Percentiles rank a stretch among this genome's conserved stretches.
Conservation (phyloP, 225 moss, liverwort and hornwort genomes). For the Polytrichum formosum region DNA sequence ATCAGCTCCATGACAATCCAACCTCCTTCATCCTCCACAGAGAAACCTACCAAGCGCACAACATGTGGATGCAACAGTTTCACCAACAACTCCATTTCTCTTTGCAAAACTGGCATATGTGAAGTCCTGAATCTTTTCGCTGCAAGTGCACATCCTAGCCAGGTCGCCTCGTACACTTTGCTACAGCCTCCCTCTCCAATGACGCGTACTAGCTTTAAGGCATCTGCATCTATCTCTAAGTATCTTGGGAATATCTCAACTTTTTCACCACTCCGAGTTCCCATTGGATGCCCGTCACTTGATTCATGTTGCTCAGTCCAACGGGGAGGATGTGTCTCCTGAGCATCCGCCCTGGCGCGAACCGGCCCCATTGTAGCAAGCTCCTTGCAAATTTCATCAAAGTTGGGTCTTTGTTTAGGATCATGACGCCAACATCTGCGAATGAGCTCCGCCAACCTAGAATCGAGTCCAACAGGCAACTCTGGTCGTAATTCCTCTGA, state of each 20-base stretch:
- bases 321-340: background rate
- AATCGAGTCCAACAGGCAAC: background rate
- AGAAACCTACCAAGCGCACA: conserved; percentile 22
- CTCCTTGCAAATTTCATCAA: conserved; percentile 1
- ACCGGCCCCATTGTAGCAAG: background rate
- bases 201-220: conserved; percentile 2
- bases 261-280: background rate
- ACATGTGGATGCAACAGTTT: conserved; percentile 26
- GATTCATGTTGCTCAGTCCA: background rate
- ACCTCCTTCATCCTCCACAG: conserved; percentile 13
- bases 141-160: conserved; percentile 13
- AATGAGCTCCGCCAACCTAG: conserved; percentile 3
- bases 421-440: background rate
- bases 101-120: background rate
- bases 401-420: background rate
- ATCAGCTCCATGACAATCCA: conserved; percentile 32
- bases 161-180: conserved; percentile 9
- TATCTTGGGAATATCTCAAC: conserved; percentile 8
- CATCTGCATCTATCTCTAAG: conserved; percentile 9
- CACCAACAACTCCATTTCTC: conserved; percentile 3
- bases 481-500: background rate
- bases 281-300: background rate
- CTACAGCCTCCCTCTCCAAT: conserved; percentile 13
- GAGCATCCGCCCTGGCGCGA: background rate
- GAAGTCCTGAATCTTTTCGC: conserved; percentile 6